These are phyloP conservation scores for Kwoniella europaea DNA, from an alignment of 768 basidiomycete species.

Conservation along the genomic window DNA sequence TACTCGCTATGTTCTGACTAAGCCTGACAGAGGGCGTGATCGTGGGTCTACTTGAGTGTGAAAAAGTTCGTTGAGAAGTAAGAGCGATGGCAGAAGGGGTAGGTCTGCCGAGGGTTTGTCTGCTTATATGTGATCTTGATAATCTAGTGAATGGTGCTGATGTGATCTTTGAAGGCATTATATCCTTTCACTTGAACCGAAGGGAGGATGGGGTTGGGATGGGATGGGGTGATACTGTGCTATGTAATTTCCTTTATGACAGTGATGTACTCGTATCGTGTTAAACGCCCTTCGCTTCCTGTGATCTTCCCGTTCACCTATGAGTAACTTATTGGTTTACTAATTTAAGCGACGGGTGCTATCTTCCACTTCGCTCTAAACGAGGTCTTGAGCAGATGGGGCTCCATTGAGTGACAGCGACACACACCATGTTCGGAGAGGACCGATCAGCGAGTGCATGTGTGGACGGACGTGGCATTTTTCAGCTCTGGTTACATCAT, in stretches of 20 bases:
- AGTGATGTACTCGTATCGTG: neutral
- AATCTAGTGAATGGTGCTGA: conserved; percentile 7
- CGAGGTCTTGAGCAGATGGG: neutral
- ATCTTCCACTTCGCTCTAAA: neutral
- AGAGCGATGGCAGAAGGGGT: neutral
- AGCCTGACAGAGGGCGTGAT: neutral
- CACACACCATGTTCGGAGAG: neutral
- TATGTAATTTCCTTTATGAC: neutral
- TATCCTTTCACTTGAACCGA: neutral
- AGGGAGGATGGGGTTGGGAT: neutral
- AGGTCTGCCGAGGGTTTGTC: neutral
- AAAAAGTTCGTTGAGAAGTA: conserved; percentile 13
- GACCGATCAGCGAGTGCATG: neutral
- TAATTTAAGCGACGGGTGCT: neutral
- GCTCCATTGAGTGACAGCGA: neutral
- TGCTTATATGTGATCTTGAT: neutral
- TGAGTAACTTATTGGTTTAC: neutral
- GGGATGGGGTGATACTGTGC: neutral
- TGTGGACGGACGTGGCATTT: neutral
- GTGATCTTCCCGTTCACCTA: neutral
- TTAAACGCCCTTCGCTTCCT: neutral
- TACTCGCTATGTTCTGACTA: neutral
- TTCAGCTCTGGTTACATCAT: neutral
- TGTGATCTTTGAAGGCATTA: conserved; percentile 12
- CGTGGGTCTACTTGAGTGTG: neutral